Evolutionary conservation across 176 grass and related monocot genomes (phyloP), one percentile per base, ranked within the genome.

Genomic region (Hyparrhenia diplandra): DNA sequence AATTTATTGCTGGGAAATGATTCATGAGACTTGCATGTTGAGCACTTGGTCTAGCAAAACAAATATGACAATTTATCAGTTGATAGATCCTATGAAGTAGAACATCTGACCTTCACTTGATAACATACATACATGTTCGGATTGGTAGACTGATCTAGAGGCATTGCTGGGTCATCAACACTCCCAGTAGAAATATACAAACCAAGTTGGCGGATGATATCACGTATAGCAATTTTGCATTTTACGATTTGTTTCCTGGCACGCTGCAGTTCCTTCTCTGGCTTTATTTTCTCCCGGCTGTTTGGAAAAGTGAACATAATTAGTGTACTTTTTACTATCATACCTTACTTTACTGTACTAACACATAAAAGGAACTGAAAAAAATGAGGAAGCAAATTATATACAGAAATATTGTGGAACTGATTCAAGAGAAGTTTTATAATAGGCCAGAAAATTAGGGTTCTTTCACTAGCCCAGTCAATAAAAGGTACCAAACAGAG

Each of bases 281-380:
- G 96, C 83, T 88, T 95, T 82, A 99, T 65, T 88, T 99, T 99
- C 82, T 99, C 96, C 59, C 85, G 92, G 71, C 96, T 99, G 88
- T 65, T 78, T 55, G 24, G 54, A 77, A 85, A 83, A 54, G 37
- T 39, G 80, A 20, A 84, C 54, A 67, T 63, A 83, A 69, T 86
- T 59, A 87, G 62, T 69, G 17, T 60, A 81, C 36, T 51, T 51
- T 51, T 51, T 51, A 51, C 46, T 17, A 51, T 51, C 46, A 51
- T 51, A 51, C 16, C 16, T 18, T 51, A 51, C 46, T 85, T 85
- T 34, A 55, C 55, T 80, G 35, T 69, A 83, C 13, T 32, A 84
- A 30, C 69, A 36, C 51, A 67, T 78, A 28, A 74, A n/a, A 76
- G 69, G 32, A 20, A 69, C 68, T 34, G 28, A 13, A 32, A 32